phyloP scores from a whole-genome alignment of 352 stramenopile species.

The Phytophthora vignae region DNA sequence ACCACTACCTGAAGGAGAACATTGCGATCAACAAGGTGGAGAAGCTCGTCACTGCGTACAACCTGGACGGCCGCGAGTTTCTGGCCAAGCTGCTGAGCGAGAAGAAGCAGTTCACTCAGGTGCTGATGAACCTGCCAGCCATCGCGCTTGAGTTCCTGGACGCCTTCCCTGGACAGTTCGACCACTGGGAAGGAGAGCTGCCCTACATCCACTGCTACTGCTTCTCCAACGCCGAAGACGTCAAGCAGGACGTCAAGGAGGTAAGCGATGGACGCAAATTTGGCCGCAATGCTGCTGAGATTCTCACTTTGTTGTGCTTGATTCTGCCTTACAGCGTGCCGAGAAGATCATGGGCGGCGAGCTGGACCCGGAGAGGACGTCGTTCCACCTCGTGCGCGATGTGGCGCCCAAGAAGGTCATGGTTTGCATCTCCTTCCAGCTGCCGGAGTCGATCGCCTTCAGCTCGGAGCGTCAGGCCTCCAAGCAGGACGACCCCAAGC shows the following conservation, averaged over 20 bases:
- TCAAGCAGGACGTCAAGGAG: slow-evolving; percentile 74
- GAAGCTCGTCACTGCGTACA: slow-evolving; percentile 83
- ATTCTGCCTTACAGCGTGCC: slow-evolving; percentile 51
- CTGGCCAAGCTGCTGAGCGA: slow-evolving; percentile 77
- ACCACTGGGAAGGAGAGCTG: slow-evolving; percentile 73
- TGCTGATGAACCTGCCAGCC: slow-evolving; percentile 97
- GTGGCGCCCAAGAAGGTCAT: slow-evolving; percentile 98
- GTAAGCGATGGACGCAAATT: slow-evolving; percentile 34
- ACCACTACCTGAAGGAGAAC: slow-evolving; percentile 93
- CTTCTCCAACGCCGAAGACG: slow-evolving; percentile 90
- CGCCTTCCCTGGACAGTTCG: slow-evolving; percentile 69
- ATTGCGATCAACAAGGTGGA: slow-evolving; percentile 92
- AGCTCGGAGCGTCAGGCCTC: slow-evolving; percentile 53
- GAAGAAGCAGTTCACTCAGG: slow-evolving; percentile 86
- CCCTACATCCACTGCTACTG: slow-evolving; percentile 96
- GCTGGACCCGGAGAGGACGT: slow-evolving; percentile 58
- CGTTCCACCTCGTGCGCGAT: slow-evolving; percentile 93
- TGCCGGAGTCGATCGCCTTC: slow-evolving; percentile 84
- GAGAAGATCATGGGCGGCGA: slow-evolving; percentile 70
- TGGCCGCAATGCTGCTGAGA: background rate
- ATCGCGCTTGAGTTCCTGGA: slow-evolving; percentile 95
- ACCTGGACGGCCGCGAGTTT: slow-evolving; percentile 95
- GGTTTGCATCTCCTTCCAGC: slow-evolving; percentile 96
- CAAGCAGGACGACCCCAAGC: slow-evolving; percentile 55
- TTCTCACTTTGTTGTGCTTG: slow-evolving; percentile 22